phyloP scores from a whole-genome alignment of 768 basidiomycete species.

The Phlegmacium glaucopus region DNA sequence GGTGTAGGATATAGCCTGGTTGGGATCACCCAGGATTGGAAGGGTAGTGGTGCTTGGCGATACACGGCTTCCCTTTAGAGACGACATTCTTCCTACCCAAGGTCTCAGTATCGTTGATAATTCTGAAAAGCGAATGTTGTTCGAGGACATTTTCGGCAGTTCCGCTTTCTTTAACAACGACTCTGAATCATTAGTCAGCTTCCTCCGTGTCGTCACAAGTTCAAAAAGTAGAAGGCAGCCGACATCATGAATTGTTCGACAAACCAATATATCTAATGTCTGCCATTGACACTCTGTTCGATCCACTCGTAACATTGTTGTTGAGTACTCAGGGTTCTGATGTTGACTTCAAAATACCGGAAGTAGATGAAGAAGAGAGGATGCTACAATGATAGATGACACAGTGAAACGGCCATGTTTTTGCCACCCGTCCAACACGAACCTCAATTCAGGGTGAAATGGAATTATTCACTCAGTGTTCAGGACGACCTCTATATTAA shows the following conservation, averaged over 20 bases:
- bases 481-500: slow-evolving; percentile 40
- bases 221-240: slow-evolving; percentile 3
- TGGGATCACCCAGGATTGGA: slow-evolving; percentile 67
- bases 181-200: slow-evolving; percentile 22
- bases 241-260: slow-evolving; percentile 49
- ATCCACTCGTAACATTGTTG: slow-evolving; percentile 42
- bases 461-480: slow-evolving; percentile 61
- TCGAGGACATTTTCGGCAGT: slow-evolving; percentile 89
- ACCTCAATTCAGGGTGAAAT: slow-evolving; percentile 55
- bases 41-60: slow-evolving; percentile 70
- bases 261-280: slow-evolving; percentile 76
- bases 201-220: background rate
- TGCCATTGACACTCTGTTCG: slow-evolving; percentile 68
- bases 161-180: slow-evolving; percentile 52
- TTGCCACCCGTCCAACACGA: slow-evolving; percentile 18
- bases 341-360: background rate
- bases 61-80: slow-evolving; percentile 37
- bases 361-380: slow-evolving; percentile 27
- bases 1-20: slow-evolving; percentile 51
- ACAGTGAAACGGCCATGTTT: slow-evolving; percentile 17
- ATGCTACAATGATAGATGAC: slow-evolving; percentile 46
- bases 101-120: slow-evolving; percentile 13
- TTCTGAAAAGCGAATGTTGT: slow-evolving; percentile 53
- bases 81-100: slow-evolving; percentile 25
- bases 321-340: slow-evolving; percentile 24